Base-by-base conservation (phyloP, 345 rosid species). In the Moricandia moricandioides region DNA sequence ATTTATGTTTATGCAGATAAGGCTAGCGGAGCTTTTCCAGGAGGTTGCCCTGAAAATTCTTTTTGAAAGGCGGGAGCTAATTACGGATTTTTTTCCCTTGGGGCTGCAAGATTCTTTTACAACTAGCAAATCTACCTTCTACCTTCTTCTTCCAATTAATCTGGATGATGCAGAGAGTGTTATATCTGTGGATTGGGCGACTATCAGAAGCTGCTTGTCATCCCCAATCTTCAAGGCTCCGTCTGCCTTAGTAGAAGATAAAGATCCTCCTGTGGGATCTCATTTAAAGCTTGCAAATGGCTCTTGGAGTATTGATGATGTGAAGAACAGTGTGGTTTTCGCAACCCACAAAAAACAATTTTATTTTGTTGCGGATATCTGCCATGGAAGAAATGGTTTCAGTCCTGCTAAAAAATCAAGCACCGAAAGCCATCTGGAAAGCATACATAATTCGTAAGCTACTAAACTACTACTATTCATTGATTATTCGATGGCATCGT, bases 111-210 rank as follows among this genome's bases (percentile, higher is more conserved):
- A 65, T 59, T 74, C 76, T 69, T n/a, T 37, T 76, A 40, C 69
- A 80, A 80, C 85, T 67, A 70, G 82, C 71, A 71, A 76, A n/a
- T 80, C 87, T 18, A 85, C 88, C 47, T 87, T 84, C 82, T 94
- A 94, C 78, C 85, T 94, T 65, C 82, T 94, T 82, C 97, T 94
- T 76, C 98, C 98, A 8, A 72, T 89, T 72, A 66, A 72, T 74
- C 70, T 79, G 52, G 56, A 61, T 49, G 77, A 74, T 65, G 27
- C 52, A 51, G 85, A 64, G 78, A 65, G 75, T 43, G 5, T 59
- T 39, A 59, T 88, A 75, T 67, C 37, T 10, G 83, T 91, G 14
- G 94, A 94, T 67, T 88, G 98, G 98, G 69, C 57, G 60, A 78
- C 83, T 70, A 59, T 91, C 65, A 80, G 79, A 67, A 85, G 84